Percentiles rank a stretch among this genome's conserved stretches.
phyloP scores from a whole-genome alignment of 257 asterid genomes.

The Euphrasia confusa region DNA sequence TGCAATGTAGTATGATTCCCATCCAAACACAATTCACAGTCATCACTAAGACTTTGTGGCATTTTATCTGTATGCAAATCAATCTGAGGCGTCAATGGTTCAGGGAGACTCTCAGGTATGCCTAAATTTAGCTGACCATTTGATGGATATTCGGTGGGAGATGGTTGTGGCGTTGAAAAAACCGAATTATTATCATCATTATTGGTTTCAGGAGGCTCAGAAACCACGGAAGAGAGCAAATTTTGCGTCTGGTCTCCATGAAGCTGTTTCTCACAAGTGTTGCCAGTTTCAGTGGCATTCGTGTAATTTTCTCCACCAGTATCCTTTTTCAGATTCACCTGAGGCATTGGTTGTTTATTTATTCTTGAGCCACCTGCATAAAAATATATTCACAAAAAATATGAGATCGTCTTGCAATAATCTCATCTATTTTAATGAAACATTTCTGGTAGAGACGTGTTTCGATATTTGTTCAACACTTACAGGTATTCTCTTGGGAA shows the following conservation, averaged over 20 bases:
- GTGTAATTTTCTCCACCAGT: conserved; percentile 11
- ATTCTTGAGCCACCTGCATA: conserved; percentile 35
- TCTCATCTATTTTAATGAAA: neutral
- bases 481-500: conserved; percentile 38
- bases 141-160: conserved; percentile 24
- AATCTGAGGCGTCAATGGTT: conserved; percentile 8
- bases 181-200: conserved; percentile 5
- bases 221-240: conserved; percentile 25
- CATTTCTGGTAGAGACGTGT: neutral
- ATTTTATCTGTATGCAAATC: conserved; percentile 18
- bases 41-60: conserved; percentile 14
- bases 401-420: conserved; percentile 6
- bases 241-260: conserved; percentile 20
- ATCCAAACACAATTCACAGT: conserved; percentile 19
- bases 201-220: conserved; percentile 26
- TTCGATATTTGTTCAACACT: conserved; percentile 20
- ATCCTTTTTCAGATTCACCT: conserved; percentile 27
- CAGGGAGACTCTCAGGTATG: conserved; percentile 22
- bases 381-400: neutral
- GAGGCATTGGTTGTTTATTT: conserved; percentile 27
- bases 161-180: conserved; percentile 23
- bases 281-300: conserved; percentile 19
- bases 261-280: conserved; percentile 20
- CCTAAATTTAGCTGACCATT: conserved; percentile 17
- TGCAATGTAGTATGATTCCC: conserved; percentile 19